These are phyloP conservation scores for Pulveroboletus sp. DNA, from an alignment of 768 basidiomycete species.

Conservation along the genomic window DNA sequence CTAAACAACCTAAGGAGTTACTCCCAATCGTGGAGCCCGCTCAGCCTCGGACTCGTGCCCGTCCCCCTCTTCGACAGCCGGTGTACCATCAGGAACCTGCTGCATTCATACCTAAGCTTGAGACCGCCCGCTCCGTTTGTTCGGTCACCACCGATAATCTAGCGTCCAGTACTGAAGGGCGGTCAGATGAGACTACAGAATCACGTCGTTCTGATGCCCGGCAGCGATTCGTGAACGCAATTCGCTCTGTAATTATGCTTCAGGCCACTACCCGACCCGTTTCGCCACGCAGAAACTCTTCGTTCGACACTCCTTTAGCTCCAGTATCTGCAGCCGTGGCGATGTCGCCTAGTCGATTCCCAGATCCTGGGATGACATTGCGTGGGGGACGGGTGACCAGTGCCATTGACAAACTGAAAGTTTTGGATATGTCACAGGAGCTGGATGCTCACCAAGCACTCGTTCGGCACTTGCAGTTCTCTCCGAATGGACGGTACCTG, in stretches of 20 bases:
- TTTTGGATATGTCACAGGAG: constrained; percentile 38
- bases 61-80: constrained; percentile 6
- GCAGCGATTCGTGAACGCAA: constrained; percentile 38
- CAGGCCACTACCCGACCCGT: constrained; percentile 30
- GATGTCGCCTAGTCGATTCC: constrained; percentile 30
- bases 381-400: constrained; percentile 37
- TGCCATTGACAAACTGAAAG: constrained; percentile 40
- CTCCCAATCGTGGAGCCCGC: constrained; percentile 21
- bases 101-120: constrained; percentile 16
- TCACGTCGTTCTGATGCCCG: constrained; percentile 28
- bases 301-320: constrained; percentile 24
- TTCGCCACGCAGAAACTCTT: constrained; percentile 30
- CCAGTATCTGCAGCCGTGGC: constrained; percentile 16
- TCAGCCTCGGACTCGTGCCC: constrained; percentile 14
- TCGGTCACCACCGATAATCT: constrained; percentile 26
- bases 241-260: constrained; percentile 45
- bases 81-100: constrained; percentile 22
- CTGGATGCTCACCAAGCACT: constrained; percentile 44
- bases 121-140: constrained; percentile 22
- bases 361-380: constrained; percentile 33
- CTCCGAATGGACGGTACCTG: constrained; percentile 48
- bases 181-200: constrained; percentile 23
- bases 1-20: constrained; percentile 17
- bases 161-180: constrained; percentile 24
- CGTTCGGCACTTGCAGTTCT: constrained; percentile 51